Base-by-base conservation (phyloP, 305 asterid genomes). In the Solanum aculeatissimum region DNA sequence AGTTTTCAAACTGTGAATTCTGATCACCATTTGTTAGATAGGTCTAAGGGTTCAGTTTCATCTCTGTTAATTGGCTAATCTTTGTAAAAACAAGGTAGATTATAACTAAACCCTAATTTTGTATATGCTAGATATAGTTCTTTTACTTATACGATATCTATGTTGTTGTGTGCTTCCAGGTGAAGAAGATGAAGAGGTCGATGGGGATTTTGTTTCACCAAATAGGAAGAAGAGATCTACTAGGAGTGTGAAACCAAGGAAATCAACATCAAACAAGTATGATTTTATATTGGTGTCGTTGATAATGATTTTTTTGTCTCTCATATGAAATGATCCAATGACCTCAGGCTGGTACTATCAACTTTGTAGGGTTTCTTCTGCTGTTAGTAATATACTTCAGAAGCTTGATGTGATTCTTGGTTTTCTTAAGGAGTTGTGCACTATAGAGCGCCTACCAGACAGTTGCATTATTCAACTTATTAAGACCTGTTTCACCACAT, bases 401-500 rank as follows among this genome's bases (percentile, higher is more conserved):
- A 97, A 97, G 90, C 89, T 95, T 93, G 96, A 98, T 90, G 95
- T 97, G 85, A 91, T 97, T 86, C 93, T 97, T 91, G 92, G 94
- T 87, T 94, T 92, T 89, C 92, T 97, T 65, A 92, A 92, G 93
- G 97, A 95, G 88, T 89, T 97, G 87, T 87, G 96, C 91, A 89
- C 90, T 49, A 89, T 94, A 84, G 99, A 95, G 92, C 97, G 95
- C 86, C 93, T 97, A 66, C 92, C 99, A 60, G 99, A 97, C 89
- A 94, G 99, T 92, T 97, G 97, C 90, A 90, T 95, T 87, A 92
- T 97, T 77, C 99, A 94, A 89, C 97, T 97, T 65, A 95, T 95
- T 85, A 94, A 95, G 91, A 95, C 97, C 83, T 89, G 98, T 86
- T 92, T 97, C 84, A 95, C 97, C 84, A 93, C 99, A 72, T 91